Percentiles rank a stretch among this genome's conserved stretches.
Evolutionary conservation across 2,329 filamentous ascomycete genomes (phyloP).

Genomic region (Penicillium capsulatum): DNA sequence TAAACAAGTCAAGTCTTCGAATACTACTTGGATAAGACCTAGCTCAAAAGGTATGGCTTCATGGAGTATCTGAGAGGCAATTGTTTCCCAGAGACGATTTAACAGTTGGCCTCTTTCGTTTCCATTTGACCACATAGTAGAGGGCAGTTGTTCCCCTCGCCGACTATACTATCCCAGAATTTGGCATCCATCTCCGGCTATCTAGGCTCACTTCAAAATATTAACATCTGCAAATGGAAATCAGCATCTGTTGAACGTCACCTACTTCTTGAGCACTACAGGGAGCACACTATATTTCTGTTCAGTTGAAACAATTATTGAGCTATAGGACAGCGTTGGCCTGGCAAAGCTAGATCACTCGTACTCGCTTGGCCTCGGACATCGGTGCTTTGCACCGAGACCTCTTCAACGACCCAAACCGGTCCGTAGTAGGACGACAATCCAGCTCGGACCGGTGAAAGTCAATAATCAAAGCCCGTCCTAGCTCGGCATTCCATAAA

Average conservation of each 20-base stretch:
- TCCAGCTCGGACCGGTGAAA: constrained; percentile 1
- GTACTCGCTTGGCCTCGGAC: neutral
- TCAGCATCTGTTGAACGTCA: neutral
- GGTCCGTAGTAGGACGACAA: neutral
- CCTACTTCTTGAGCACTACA: neutral
- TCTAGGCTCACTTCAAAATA: neutral
- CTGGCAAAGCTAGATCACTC: neutral
- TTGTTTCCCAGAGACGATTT: neutral
- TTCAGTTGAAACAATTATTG: neutral
- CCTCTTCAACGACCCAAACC: neutral
- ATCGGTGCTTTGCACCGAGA: neutral
- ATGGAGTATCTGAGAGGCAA: neutral
- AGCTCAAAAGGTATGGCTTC: neutral
- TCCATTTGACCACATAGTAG: neutral
- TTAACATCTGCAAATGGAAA: neutral
- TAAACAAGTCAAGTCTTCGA: neutral
- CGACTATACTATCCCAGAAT: neutral
- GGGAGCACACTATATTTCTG: neutral
- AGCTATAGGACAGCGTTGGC: neutral
- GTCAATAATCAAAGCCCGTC: constrained; percentile 3
- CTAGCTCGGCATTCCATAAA: constrained; percentile 1
- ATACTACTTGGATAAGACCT: neutral
- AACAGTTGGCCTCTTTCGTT: neutral
- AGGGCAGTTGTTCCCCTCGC: neutral
- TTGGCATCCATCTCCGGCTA: neutral